A percentile compares a stretch with the other conserved stretches of the same genome.
Conservation (phyloP, 2,329 filamentous ascomycete genomes). For the Stenocarpella maydis region DNA sequence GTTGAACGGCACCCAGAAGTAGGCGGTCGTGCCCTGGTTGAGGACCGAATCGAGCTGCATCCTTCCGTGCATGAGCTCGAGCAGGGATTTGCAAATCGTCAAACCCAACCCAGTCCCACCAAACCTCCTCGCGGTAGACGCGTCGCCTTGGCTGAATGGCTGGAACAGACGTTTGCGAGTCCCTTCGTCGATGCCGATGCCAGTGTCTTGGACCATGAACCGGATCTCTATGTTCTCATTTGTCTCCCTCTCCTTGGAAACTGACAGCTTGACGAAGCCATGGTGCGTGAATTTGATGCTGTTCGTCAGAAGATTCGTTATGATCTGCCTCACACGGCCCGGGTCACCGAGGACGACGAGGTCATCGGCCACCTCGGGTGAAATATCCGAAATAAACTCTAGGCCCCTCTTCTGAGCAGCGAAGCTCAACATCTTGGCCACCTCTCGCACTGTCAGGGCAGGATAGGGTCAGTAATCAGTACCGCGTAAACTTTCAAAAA, state of each 20-base stretch:
- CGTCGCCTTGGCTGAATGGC: slow-evolving; percentile 83
- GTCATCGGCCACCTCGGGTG: slow-evolving; percentile 68
- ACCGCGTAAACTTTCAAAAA: too few relatives aligned
- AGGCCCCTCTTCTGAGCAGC: slow-evolving; percentile 83
- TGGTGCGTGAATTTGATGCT: slow-evolving; percentile 73
- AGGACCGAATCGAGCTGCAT: slow-evolving; percentile 74
- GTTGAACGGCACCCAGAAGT: slow-evolving; percentile 80
- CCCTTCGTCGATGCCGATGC: slow-evolving; percentile 83
- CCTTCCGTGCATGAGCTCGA: slow-evolving; percentile 81
- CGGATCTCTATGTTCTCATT: slow-evolving; percentile 71
- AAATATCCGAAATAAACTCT: slow-evolving; percentile 72
- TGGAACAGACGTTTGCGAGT: slow-evolving; percentile 77
- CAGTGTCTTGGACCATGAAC: slow-evolving; percentile 79
- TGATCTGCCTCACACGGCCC: slow-evolving; percentile 66
- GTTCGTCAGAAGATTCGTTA: slow-evolving; percentile 70
- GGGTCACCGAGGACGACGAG: slow-evolving; percentile 81
- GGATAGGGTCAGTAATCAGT: neutral
- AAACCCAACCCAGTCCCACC: slow-evolving; percentile 81
- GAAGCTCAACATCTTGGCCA: slow-evolving; percentile 87
- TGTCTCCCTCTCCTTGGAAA: slow-evolving; percentile 70
- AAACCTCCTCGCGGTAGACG: slow-evolving; percentile 80
- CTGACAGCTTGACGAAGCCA: slow-evolving; percentile 72
- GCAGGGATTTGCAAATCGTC: slow-evolving; percentile 82
- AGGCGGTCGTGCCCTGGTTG: slow-evolving; percentile 75
- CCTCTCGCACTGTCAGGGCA: slow-evolving; percentile 70